Percentiles rank a stretch among this genome's conserved stretches.
Conservation (phyloP, 2,329 filamentous ascomycete species). For the Beauveria brongniartii region DNA sequence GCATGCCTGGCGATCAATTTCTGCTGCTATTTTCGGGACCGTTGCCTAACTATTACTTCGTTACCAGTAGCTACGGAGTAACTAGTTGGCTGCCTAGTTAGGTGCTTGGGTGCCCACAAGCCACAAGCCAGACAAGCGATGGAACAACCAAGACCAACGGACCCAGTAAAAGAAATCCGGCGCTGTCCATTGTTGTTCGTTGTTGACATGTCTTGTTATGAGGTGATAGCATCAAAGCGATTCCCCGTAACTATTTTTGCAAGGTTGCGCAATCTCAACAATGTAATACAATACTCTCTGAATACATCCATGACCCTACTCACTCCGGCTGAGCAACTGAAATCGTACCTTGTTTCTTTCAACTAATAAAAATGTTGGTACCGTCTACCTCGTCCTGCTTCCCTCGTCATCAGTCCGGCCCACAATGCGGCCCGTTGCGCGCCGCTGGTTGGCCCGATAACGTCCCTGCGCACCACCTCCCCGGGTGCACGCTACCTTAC, state of each 20-base stretch:
- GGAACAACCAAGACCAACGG: neutral
- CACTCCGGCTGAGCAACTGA: too few relatives aligned
- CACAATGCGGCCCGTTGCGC: constrained; percentile 1
- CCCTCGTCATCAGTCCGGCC: neutral
- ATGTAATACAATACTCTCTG: too few relatives aligned
- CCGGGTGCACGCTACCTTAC: constrained; percentile 2
- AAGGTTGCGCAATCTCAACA: too few relatives aligned
- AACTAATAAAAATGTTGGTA: neutral
- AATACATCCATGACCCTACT: too few relatives aligned
- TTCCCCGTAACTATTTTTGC: too few relatives aligned
- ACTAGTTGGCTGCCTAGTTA: too few relatives aligned
- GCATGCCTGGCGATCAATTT: too few relatives aligned
- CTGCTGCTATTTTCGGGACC: too few relatives aligned
- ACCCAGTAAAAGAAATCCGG: neutral
- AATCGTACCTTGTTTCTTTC: neutral
- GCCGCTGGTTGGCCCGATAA: constrained; percentile 3
- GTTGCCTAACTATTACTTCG: too few relatives aligned
- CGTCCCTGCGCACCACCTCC: neutral
- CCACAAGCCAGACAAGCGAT: neutral
- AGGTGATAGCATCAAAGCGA: too few relatives aligned
- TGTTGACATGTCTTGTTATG: neutral
- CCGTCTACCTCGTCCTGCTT: neutral
- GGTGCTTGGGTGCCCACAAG: neutral
- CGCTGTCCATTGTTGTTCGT: neutral
- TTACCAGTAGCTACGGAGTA: too few relatives aligned